Evolutionary conservation across 1,284 basidiomycete genomes (phyloP).

Genomic region (Sporisorium scitamineum): DNA sequence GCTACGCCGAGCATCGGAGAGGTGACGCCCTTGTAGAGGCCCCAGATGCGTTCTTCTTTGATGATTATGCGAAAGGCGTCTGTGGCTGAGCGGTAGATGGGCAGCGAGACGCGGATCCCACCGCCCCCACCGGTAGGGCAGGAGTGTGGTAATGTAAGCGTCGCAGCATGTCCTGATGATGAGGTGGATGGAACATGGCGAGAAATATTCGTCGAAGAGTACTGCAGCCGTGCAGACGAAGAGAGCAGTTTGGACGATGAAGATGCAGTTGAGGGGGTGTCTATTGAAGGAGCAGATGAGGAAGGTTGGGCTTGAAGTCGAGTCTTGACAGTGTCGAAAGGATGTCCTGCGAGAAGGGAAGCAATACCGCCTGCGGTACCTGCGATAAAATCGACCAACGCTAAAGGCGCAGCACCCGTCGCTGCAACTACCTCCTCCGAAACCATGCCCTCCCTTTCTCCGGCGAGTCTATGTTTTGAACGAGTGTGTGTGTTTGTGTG

Average conservation of each 20-base stretch:
- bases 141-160: conserved; percentile 11
- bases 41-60: conserved; percentile 50
- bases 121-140: background rate
- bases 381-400: conserved; percentile 65
- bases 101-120: conserved; percentile 8
- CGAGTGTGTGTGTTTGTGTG: background rate
- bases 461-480: no score
- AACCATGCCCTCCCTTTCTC: background rate
- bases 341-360: conserved; percentile 58
- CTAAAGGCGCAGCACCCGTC: conserved; percentile 31
- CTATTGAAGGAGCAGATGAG: conserved; percentile 10
- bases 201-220: background rate
- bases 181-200: conserved; percentile 5
- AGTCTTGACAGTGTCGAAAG: conserved; percentile 67
- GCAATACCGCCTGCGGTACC: conserved; percentile 62
- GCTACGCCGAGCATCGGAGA: conserved; percentile 63
- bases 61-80: conserved; percentile 62
- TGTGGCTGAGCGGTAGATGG: conserved; percentile 50
- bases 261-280: background rate
- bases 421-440: background rate
- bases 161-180: conserved; percentile 1
- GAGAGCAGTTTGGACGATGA: background rate
- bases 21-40: conserved; percentile 65
- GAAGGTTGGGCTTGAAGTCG: conserved; percentile 54
- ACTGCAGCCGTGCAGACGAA: conserved; percentile 4